Evolutionary conservation across 306 rosid genomes (phyloP).

Genomic region (Inga leiocalycina): DNA sequence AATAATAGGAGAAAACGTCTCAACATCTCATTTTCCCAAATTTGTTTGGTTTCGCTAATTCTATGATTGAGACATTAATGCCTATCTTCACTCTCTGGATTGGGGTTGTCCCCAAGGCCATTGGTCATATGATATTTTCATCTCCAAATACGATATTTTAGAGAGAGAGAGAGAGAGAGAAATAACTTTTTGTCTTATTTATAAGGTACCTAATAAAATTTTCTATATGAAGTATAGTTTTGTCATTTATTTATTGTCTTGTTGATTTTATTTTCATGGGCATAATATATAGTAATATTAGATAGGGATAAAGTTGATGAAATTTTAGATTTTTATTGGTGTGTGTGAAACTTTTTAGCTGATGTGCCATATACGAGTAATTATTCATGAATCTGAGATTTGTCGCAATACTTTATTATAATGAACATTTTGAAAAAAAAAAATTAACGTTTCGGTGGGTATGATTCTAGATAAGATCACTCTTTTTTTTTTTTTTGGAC

Average conservation of each 20-base stretch:
- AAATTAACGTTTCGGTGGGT: not conserved
- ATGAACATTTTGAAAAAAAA: not conserved
- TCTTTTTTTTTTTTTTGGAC: too few species aligned
- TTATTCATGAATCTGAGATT: not conserved
- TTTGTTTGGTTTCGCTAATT: not conserved
- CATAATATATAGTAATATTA: too few species aligned
- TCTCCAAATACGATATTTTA: not conserved
- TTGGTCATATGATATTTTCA: not conserved
- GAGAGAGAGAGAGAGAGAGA: too few species aligned
- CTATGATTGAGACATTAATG: not conserved
- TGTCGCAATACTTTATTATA: not conserved
- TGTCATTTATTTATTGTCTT: too few species aligned
- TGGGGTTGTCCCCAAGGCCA: not conserved
- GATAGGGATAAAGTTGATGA: too few species aligned
- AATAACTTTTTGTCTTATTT: too few species aligned
- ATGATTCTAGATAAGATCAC: not conserved
- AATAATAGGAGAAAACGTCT: conserved; percentile 21
- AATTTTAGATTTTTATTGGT: too few species aligned
- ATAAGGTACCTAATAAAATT: too few species aligned
- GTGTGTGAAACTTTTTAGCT: accelerated
- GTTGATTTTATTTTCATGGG: too few species aligned
- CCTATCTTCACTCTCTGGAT: not conserved
- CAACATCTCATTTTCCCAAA: not conserved
- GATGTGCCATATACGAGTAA: too few species aligned
- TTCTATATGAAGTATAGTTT: too few species aligned